A percentile compares a stretch with the other conserved stretches of the same genome.
These are phyloP conservation scores for slime mould (Dictyostelium discoideum) DNA, from an alignment of 78 protist species.

Conservation along the genomic window DNA sequence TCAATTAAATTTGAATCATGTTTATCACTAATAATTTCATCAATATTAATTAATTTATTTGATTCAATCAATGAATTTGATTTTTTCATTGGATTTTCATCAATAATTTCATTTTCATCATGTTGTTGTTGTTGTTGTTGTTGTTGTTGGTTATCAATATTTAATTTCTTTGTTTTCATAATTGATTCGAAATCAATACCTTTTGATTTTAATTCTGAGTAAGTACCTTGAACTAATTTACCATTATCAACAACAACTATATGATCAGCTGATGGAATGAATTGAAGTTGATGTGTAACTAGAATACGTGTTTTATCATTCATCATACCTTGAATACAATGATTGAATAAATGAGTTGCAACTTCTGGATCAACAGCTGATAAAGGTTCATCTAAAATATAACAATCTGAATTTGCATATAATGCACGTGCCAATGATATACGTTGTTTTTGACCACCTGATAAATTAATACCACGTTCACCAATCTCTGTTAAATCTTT, in stretches of 20 bases:
- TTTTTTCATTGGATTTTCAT: background rate
- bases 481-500: constrained; percentile 97
- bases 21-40: background rate
- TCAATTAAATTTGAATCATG: background rate
- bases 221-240: constrained; percentile 74
- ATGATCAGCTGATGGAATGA: constrained; percentile 84
- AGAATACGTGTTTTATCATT: constrained; percentile 78
- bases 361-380: constrained; percentile 94
- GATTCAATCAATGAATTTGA: background rate
- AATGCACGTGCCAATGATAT: constrained; percentile 94
- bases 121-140: background rate
- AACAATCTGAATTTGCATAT: constrained; percentile 84
- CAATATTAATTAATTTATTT: background rate
- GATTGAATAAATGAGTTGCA: constrained; percentile 82
- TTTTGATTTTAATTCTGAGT: constrained; percentile 39
- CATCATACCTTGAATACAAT: constrained; percentile 49
- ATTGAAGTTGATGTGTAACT: constrained; percentile 87
- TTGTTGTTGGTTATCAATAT: background rate
- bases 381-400: constrained; percentile 94
- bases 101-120: background rate
- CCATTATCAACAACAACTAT: constrained; percentile 76
- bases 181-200: constrained; percentile 76
- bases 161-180: constrained; percentile 44
- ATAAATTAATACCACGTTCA: constrained; percentile 97
- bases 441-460: constrained; percentile 98